Evolutionary conservation across 1,139 yeast genomes (phyloP).

Genomic region (Candida sojae): DNA sequence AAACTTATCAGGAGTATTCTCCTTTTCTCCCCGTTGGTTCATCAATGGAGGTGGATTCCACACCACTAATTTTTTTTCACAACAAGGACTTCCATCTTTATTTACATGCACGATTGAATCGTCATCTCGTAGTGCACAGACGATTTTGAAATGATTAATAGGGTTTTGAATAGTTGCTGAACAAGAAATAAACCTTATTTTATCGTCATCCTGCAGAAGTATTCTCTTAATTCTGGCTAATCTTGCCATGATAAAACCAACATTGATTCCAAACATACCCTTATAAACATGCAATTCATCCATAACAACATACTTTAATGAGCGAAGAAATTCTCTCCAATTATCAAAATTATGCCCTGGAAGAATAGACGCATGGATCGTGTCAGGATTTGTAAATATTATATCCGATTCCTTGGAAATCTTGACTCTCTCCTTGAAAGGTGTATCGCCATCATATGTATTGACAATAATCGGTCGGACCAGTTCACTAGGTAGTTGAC

Average conservation of each 20-base stretch:
- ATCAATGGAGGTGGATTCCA: conserved; percentile 81
- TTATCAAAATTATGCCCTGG: conserved; percentile 51
- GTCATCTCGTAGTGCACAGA: conserved; percentile 62
- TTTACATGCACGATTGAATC: conserved; percentile 52
- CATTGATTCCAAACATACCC: conserved; percentile 92
- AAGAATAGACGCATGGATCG: conserved; percentile 80
- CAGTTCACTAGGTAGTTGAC: conserved; percentile 37
- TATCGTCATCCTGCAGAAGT: conserved; percentile 11
- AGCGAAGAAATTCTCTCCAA: conserved; percentile 71
- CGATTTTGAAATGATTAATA: conserved; percentile 60
- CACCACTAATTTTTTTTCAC: conserved; percentile 69
- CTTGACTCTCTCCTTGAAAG: conserved; percentile 47
- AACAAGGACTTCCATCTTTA: conserved; percentile 87
- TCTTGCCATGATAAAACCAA: conserved; percentile 80
- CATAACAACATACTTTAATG: conserved; percentile 72
- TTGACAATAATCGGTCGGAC: conserved; percentile 51
- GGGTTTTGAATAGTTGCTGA: conserved; percentile 91
- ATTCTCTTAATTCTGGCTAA: conserved; percentile 29
- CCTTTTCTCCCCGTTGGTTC: conserved; percentile 54
- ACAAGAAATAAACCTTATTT: conserved; percentile 74
- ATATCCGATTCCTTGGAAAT: conserved; percentile 70
- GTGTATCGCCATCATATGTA: conserved; percentile 95
- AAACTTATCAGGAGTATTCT: conserved; percentile 20
- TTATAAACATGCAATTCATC: conserved; percentile 90
- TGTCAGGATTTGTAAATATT: conserved; percentile 93